These are phyloP conservation scores for Vicia villosa DNA, from an alignment of 306 rosid species.

Conservation along the genomic window DNA sequence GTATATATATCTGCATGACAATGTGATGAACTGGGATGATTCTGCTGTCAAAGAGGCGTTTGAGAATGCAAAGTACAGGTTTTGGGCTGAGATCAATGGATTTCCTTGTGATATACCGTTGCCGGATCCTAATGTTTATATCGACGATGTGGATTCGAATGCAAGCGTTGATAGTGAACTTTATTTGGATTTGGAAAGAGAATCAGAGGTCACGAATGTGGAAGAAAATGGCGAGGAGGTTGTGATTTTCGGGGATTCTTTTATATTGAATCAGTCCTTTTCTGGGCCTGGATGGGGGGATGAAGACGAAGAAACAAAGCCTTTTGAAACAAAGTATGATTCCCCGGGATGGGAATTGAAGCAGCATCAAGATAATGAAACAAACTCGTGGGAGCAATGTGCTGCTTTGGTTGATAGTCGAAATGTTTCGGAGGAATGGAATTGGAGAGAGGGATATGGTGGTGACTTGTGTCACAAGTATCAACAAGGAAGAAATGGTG, in stretches of 20 bases:
- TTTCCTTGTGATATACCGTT: conserved; percentile 40
- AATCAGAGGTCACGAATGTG: conserved; percentile 16
- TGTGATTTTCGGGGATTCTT: conserved; percentile 40
- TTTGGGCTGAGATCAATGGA: conserved; percentile 62
- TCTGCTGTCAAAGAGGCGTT: conserved; percentile 61
- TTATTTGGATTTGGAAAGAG: conserved; percentile 56
- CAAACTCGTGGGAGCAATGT: conserved; percentile 45
- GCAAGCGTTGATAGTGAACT: conserved; percentile 58
- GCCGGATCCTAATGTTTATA: background rate
- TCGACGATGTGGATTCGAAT: conserved; percentile 59
- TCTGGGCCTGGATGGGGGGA: conserved; percentile 20
- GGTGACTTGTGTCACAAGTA: conserved; percentile 37
- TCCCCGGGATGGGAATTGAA: background rate
- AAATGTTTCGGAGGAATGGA: conserved; percentile 44
- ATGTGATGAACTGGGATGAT: conserved; percentile 57
- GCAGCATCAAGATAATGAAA: background rate
- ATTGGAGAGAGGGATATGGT: conserved; percentile 37
- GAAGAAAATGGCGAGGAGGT: conserved; percentile 25
- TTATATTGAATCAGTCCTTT: conserved; percentile 44
- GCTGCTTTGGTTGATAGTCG: conserved; percentile 7
- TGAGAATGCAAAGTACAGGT: conserved; percentile 68
- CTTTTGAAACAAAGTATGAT: too few relatives aligned
- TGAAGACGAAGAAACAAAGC: background rate
- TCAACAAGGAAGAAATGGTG: conserved; percentile 37
- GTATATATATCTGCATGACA: conserved; percentile 49